Evolutionary conservation across 768 basidiomycete genomes (phyloP).

Genomic region (Kondoa subrosea): DNA sequence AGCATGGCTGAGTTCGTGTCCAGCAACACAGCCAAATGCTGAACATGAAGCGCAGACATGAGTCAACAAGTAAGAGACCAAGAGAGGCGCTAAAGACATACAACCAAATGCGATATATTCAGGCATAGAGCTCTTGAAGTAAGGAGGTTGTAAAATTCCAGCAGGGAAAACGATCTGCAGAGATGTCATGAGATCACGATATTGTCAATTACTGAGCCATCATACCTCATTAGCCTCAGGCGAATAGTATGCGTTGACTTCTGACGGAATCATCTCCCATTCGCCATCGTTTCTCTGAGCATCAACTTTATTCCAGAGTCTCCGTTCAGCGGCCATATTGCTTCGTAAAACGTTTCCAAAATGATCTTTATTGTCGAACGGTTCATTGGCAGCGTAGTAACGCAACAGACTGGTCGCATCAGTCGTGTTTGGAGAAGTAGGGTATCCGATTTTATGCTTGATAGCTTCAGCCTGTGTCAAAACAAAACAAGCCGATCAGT

Average conservation of each 20-base stretch:
- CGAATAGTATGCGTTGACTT: conserved; percentile 63
- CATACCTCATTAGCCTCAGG: conserved; percentile 57
- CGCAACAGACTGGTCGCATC: conserved; percentile 48
- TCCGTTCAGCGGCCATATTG: conserved; percentile 44
- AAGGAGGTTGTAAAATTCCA: conserved; percentile 61
- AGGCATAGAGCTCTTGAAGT: conserved; percentile 44
- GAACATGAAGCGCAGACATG: no score
- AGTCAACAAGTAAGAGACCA: no score
- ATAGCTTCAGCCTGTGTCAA: conserved; percentile 51
- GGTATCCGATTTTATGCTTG: conserved; percentile 83
- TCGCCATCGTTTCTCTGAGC: conserved; percentile 47
- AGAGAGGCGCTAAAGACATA: no score
- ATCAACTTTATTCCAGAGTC: conserved; percentile 62
- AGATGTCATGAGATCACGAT: conserved; percentile 2
- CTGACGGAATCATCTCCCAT: conserved; percentile 80
- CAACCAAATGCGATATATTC: conserved; percentile 73
- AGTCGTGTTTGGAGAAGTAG: conserved; percentile 63
- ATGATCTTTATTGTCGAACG: conserved; percentile 51
- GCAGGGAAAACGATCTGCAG: conserved; percentile 82
- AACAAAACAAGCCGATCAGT: neutral
- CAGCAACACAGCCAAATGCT: conserved; percentile 81
- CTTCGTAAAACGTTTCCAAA: conserved; percentile 67
- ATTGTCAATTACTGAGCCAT: neutral
- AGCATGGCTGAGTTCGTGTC: conserved; percentile 81
- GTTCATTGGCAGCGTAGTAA: conserved; percentile 54